Conservation (phyloP, 2,329 filamentous ascomycete species). For the Aureobasidium lini region DNA sequence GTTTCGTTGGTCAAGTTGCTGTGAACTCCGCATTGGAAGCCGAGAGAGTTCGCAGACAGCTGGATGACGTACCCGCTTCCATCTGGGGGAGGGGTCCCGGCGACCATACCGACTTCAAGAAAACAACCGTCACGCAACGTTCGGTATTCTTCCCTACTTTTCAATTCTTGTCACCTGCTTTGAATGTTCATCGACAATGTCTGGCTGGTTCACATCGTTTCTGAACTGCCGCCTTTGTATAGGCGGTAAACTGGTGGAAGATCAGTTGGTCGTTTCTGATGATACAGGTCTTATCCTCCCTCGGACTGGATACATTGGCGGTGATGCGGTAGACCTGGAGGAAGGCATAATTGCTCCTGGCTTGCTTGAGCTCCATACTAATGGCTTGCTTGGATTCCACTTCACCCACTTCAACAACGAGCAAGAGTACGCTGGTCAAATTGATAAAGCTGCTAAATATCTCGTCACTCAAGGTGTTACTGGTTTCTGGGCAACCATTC, state of each 20-base stretch:
- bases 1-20: too few relatives aligned
- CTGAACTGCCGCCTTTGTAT: slow-evolving; percentile 40
- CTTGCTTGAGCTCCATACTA: slow-evolving; percentile 50
- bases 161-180: too few relatives aligned
- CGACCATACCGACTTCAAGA: too few relatives aligned
- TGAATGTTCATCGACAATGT: slow-evolving; percentile 7
- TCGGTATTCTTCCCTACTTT: too few relatives aligned
- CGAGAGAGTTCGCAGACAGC: too few relatives aligned
- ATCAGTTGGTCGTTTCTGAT: slow-evolving; percentile 37
- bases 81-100: too few relatives aligned
- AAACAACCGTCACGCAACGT: too few relatives aligned
- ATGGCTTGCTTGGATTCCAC: slow-evolving; percentile 47
- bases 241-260: slow-evolving; percentile 35
- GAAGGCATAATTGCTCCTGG: slow-evolving; percentile 47
- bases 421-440: slow-evolving; percentile 34
- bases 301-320: slow-evolving; percentile 36
- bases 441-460: slow-evolving; percentile 41
- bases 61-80: too few relatives aligned
- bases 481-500: slow-evolving; percentile 48
- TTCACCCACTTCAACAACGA: slow-evolving; percentile 44
- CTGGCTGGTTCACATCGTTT: slow-evolving; percentile 38
- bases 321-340: slow-evolving; percentile 41
- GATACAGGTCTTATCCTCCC: slow-evolving; percentile 30
- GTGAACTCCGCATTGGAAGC: too few relatives aligned
- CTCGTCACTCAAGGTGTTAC: slow-evolving; percentile 47